Base-by-base conservation (phyloP, 768 basidiomycete species). In the Cystobasidium onofrii region DNA sequence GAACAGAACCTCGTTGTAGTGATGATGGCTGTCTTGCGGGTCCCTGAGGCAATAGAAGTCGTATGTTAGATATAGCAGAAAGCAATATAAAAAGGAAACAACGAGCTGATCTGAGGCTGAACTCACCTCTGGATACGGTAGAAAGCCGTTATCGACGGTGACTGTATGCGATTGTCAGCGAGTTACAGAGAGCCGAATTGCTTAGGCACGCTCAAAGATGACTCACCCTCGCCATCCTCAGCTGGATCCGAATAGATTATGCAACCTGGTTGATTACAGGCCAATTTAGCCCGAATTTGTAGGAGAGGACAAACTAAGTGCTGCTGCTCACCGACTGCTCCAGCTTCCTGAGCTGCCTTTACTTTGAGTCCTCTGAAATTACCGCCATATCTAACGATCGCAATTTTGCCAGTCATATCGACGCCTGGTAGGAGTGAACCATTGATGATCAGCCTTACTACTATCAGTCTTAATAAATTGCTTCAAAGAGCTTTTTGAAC, bases 281-380 rank as follows among this genome's bases (percentile, higher is more conserved):
- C n/a, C n/a, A n/a, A n/a, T n/a, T n/a, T n/a, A n/a, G n/a, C n/a
- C n/a, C n/a, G n/a, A n/a, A n/a, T n/a, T n/a, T n/a, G n/a, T n/a
- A n/a, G n/a, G n/a, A n/a, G n/a, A n/a, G n/a, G n/a, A n/a, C n/a
- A n/a, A n/a, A 12, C 12, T 12, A 12, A 27, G 12, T 60, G 44
- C n/a, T n/a, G n/a, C n/a, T n/a, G n/a, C 73, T 63, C 39, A 63
- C 76, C 78, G 20, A 71, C 60, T 0, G 79, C 79, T 0, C 79
- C 79, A 0, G 73, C 70, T 17, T 76, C 76, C 15, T 61, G 64
- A 1, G 93, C 92, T 1, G 87, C 86, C 83, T 91, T 87, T 69
- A 93, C 84, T 88, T 92, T 96, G 23, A 98, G 84, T 13, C 94
- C 94, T 76, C 94, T 88, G 83, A 90, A 90, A 71, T 86, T 84